These are phyloP conservation scores for Diutina mesorugosa DNA, from an alignment of 1,139 yeast genomes.

Conservation along the genomic window DNA sequence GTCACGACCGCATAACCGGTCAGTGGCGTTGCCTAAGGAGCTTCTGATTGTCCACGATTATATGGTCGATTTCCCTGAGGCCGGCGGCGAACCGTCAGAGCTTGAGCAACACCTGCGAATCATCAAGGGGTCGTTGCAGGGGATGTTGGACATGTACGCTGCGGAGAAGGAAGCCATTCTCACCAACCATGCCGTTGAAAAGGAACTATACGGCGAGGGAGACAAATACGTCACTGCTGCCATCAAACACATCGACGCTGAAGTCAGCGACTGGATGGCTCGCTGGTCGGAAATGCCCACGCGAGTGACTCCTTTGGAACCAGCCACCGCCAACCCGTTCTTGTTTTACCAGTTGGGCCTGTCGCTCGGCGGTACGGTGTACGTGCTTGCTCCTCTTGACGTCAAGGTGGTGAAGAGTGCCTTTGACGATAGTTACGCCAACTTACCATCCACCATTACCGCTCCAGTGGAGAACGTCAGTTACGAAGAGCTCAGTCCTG, in stretches of 20 bases:
- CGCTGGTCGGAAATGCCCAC: constrained; percentile 6
- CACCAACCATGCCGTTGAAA: constrained; percentile 41
- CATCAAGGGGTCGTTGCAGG: constrained; percentile 48
- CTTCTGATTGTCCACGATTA: constrained; percentile 16
- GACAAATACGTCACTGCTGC: constrained; percentile 49
- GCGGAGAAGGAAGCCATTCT: constrained; percentile 40
- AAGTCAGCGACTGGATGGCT: constrained; percentile 24
- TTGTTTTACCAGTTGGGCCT: constrained; percentile 65
- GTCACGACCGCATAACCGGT: constrained; percentile 49
- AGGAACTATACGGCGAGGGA: constrained; percentile 44
- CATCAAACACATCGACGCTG: constrained; percentile 35
- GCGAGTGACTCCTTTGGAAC: neutral
- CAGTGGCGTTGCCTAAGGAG: constrained; percentile 51
- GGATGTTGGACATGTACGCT: constrained; percentile 39
- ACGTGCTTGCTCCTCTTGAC: constrained; percentile 68
- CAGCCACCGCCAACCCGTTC: constrained; percentile 6
- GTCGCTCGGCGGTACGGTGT: constrained; percentile 43
- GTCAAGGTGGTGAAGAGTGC: constrained; percentile 55
- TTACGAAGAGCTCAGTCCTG: constrained; percentile 44
- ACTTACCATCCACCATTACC: constrained; percentile 53
- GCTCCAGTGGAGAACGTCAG: constrained; percentile 59
- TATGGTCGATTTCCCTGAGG: constrained; percentile 20
- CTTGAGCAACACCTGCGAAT: constrained; percentile 33
- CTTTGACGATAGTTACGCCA: constrained; percentile 42
- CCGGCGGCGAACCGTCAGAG: constrained; percentile 11